Conservation (phyloP, 2,329 filamentous ascomycete genomes). For the Verruconis gallopava region DNA sequence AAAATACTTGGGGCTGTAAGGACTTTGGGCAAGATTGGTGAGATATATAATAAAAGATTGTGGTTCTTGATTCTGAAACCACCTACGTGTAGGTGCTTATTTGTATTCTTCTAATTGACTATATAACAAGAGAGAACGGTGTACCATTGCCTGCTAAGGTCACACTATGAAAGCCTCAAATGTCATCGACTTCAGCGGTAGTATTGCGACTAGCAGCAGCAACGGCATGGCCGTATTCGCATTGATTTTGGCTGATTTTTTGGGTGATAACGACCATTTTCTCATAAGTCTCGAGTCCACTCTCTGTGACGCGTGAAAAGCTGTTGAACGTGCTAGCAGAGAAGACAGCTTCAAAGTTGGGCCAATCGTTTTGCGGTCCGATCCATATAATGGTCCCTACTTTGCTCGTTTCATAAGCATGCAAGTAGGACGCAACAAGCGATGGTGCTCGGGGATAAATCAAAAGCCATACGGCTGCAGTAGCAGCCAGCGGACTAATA, state of each 20-base stretch:
- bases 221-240: too few species aligned
- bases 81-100: too few species aligned
- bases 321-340: not conserved
- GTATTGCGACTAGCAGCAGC: not conserved
- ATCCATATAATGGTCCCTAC: slow-evolving; percentile 30
- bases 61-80: too few species aligned
- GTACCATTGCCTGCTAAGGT: too few species aligned
- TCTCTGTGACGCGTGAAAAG: not conserved
- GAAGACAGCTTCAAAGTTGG: not conserved
- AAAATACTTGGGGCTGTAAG: too few species aligned
- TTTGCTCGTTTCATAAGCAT: slow-evolving; percentile 15
- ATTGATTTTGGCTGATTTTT: not conserved
- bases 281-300: not conserved
- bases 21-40: too few species aligned
- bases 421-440: slow-evolving; percentile 33
- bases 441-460: slow-evolving; percentile 39
- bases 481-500: slow-evolving; percentile 27
- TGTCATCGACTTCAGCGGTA: not conserved
- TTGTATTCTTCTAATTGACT: too few species aligned
- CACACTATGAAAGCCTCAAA: too few species aligned
- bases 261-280: not conserved
- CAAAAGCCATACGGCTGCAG: slow-evolving; percentile 38
- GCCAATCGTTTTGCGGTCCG: slow-evolving; percentile 31
- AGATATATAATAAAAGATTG: too few species aligned
- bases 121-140: too few species aligned